Conservation (phyloP, 106 monocot genomes). For the Acorus calamus region DNA sequence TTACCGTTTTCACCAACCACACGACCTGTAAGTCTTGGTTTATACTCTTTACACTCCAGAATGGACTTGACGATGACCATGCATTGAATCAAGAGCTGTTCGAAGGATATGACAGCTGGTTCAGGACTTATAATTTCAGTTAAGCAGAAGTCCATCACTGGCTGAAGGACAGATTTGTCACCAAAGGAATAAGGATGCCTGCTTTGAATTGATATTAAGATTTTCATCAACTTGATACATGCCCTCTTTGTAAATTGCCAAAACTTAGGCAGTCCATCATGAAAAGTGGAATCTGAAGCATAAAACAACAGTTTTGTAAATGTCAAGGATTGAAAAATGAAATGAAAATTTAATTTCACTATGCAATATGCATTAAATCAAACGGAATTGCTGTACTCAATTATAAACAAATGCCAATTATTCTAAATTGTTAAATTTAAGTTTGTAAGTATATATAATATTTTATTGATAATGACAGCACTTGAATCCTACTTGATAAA, state of each 20-base stretch:
- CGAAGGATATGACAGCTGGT: conserved; percentile 37
- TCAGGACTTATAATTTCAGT: conserved; percentile 81
- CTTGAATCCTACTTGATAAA: too few species aligned
- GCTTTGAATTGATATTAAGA: conserved; percentile 52
- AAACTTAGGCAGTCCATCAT: conserved; percentile 36
- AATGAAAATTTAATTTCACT: conserved; percentile 7
- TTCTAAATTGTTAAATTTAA: too few species aligned
- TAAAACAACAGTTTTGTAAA: conserved; percentile 3
- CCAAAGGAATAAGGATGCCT: conserved; percentile 92
- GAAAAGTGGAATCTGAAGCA: conserved; percentile 59
- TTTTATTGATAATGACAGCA: too few species aligned
- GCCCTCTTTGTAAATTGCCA: conserved; percentile 62
- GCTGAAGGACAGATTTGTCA: conserved; percentile 57
- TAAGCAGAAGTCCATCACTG: conserved; percentile 59
- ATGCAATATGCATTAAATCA: conserved; percentile 83
- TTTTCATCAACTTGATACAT: conserved; percentile 79
- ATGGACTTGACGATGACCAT: conserved; percentile 83
- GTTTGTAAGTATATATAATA: too few species aligned
- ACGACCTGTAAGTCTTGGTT: conserved; percentile 54
- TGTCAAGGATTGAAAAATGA: not conserved
- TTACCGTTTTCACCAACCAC: conserved; percentile 43
- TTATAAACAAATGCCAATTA: too few species aligned
- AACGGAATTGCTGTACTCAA: too few species aligned
- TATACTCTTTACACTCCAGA: conserved; percentile 93
- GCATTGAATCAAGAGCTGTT: conserved; percentile 80